Evolutionary conservation across 225 moss, liverwort and hornwort species (phyloP).

Genomic region (Ulota crispa): DNA sequence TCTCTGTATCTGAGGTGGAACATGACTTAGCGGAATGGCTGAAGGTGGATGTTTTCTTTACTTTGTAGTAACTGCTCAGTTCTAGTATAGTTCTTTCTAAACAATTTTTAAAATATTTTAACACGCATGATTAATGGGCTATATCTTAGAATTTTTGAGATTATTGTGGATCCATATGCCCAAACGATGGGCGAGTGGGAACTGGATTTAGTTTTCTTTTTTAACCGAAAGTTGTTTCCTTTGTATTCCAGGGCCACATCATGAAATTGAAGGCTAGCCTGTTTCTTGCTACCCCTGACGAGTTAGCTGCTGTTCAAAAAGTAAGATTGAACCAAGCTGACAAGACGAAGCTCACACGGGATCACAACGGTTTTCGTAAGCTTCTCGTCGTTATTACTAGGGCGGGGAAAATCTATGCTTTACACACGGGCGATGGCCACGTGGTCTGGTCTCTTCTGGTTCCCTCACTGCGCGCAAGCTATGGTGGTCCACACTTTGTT

Average conservation of each 20-base stretch:
- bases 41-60: constrained; percentile 50
- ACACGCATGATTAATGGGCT: background rate
- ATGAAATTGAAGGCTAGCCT: constrained; percentile 89
- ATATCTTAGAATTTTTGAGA: constrained; percentile 5
- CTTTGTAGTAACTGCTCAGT: background rate
- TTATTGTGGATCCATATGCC: background rate
- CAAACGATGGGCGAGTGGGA: background rate
- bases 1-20: constrained; percentile 87
- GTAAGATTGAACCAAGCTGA: constrained; percentile 83
- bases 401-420: constrained; percentile 77
- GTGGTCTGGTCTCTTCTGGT: constrained; percentile 90
- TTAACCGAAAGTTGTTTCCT: constrained; percentile 17
- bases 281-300: constrained; percentile 77
- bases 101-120: background rate
- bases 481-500: constrained; percentile 38
- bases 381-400: constrained; percentile 86
- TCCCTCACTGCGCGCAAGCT: constrained; percentile 45
- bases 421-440: constrained; percentile 93
- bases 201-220: background rate
- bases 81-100: background rate
- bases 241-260: constrained; percentile 72
- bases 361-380: constrained; percentile 99
- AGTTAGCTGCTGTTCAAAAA: constrained; percentile 73
- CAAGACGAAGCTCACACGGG: constrained; percentile 80
- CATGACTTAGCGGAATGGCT: constrained; percentile 90